Conservation (phyloP, 2,329 filamentous ascomycete genomes). For the Colletotrichum musicola region DNA sequence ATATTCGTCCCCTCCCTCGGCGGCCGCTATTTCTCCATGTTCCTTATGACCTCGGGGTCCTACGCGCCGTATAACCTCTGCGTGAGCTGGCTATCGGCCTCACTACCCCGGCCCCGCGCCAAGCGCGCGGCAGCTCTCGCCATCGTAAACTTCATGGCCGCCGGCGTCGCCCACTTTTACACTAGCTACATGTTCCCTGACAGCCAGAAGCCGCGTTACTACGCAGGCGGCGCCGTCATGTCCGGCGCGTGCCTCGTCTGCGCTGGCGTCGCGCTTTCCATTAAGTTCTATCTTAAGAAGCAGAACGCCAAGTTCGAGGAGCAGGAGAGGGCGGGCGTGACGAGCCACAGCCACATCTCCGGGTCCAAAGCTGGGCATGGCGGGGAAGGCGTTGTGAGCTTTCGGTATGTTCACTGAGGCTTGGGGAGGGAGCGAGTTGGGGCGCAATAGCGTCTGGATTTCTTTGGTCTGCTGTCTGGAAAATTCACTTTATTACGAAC, state of each 20-base stretch:
- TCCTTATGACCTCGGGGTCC: conserved; percentile 48
- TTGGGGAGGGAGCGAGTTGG: neutral
- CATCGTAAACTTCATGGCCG: conserved; percentile 49
- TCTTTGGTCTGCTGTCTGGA: too few species aligned
- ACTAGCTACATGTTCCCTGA: conserved; percentile 49
- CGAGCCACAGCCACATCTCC: conserved; percentile 9
- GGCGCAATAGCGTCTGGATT: too few species aligned
- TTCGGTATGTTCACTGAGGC: conserved; percentile 19
- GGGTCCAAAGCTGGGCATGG: conserved; percentile 21
- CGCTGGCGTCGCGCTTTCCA: conserved; percentile 43
- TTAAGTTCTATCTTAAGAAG: conserved; percentile 45
- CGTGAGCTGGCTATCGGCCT: conserved; percentile 49
- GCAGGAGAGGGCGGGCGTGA: conserved; percentile 40
- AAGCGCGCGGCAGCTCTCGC: conserved; percentile 51
- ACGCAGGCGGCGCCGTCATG: conserved; percentile 46
- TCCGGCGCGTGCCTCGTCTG: conserved; percentile 43
- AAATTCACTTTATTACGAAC: too few species aligned
- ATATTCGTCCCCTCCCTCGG: conserved; percentile 24
- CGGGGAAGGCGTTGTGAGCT: conserved; percentile 20
- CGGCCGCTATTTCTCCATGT: conserved; percentile 43
- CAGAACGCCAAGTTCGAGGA: conserved; percentile 43
- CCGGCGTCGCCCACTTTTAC: conserved; percentile 46
- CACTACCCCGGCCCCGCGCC: conserved; percentile 48
- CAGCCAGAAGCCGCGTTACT: conserved; percentile 46
- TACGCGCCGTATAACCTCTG: conserved; percentile 49